These are phyloP conservation scores for Crassisporium funariophilum DNA, from an alignment of 768 basidiomycete species.

Conservation along the genomic window DNA sequence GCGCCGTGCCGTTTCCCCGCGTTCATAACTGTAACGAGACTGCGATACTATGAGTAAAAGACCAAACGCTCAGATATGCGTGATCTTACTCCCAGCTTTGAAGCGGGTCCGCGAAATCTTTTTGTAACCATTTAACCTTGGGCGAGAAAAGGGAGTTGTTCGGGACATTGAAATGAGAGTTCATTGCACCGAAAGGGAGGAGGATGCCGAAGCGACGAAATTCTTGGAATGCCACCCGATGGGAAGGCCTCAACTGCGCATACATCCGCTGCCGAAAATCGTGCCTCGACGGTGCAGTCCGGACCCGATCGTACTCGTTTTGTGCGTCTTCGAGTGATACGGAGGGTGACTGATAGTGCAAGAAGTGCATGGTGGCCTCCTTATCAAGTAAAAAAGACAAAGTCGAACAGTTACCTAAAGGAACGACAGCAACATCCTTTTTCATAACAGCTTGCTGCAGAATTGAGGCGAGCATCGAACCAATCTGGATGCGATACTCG, in stretches of 20 bases:
- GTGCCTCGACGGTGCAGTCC: conserved; percentile 34
- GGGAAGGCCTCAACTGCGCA: conserved; percentile 37
- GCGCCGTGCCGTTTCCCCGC: conserved; percentile 40
- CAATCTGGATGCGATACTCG: conserved; percentile 25
- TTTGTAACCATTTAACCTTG: conserved; percentile 38
- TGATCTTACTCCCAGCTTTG: conserved; percentile 42
- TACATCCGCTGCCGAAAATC: conserved; percentile 44
- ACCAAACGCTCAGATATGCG: not conserved
- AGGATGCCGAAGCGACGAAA: conserved; percentile 44
- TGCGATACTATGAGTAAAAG: conserved; percentile 17
- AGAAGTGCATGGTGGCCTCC: not conserved
- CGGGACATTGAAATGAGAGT: conserved; percentile 40
- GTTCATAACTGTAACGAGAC: conserved; percentile 33
- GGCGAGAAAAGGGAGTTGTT: conserved; percentile 44
- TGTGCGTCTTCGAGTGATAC: conserved; percentile 23
- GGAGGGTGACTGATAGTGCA: conserved; percentile 2
- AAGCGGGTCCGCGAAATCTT: conserved; percentile 43
- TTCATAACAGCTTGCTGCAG: conserved; percentile 1
- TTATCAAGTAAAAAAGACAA: conserved; percentile 1
- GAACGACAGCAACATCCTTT: not conserved
- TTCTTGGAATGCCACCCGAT: conserved; percentile 44
- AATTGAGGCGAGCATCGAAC: conserved; percentile 21
- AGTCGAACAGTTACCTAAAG: conserved; percentile 12
- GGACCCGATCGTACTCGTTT: conserved; percentile 33
- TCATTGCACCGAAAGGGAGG: conserved; percentile 49